These are phyloP conservation scores for Eruca vesicaria DNA, from an alignment of 441 rosid genomes.

Conservation along the genomic window DNA sequence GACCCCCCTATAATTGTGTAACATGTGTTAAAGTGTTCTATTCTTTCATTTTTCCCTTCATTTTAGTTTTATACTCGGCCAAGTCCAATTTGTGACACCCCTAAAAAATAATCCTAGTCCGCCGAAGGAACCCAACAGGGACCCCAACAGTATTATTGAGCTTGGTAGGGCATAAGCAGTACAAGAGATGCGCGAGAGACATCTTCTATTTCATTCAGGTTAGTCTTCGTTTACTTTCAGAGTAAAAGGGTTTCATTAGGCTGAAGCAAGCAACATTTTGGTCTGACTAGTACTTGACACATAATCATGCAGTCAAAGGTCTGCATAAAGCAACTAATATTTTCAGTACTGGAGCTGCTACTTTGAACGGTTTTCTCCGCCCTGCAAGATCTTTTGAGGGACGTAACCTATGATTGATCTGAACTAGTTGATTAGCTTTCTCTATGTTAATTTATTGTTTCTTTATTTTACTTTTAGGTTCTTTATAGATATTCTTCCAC, in stretches of 20 bases:
- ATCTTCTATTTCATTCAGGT: slow-evolving; percentile 94
- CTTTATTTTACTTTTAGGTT: too few species aligned
- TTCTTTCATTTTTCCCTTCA: too few species aligned
- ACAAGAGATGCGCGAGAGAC: slow-evolving; percentile 87
- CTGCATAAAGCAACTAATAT: slow-evolving; percentile 81
- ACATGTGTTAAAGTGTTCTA: too few species aligned
- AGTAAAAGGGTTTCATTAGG: not conserved
- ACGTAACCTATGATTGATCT: not conserved
- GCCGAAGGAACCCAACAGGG: too few species aligned
- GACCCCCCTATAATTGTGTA: too few species aligned
- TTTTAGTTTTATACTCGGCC: too few species aligned
- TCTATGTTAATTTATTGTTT: not conserved
- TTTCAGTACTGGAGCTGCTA: slow-evolving; percentile 58
- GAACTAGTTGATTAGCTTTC: not conserved
- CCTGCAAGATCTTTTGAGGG: slow-evolving; percentile 47
- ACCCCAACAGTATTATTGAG: slow-evolving; percentile 84
- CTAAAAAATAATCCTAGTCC: too few species aligned
- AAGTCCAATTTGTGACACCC: too few species aligned
- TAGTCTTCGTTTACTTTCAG: not conserved
- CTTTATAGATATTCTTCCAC: too few species aligned
- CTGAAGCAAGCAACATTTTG: slow-evolving; percentile 11
- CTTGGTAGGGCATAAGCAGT: slow-evolving; percentile 75
- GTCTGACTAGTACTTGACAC: not conserved
- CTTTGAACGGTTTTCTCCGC: slow-evolving; percentile 71
- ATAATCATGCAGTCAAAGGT: slow-evolving; percentile 58